Percentiles rank a stretch among this genome's conserved stretches.
Evolutionary conservation across 2,329 filamentous ascomycete species (phyloP).

Genomic region (Emydomyces testavorans): DNA sequence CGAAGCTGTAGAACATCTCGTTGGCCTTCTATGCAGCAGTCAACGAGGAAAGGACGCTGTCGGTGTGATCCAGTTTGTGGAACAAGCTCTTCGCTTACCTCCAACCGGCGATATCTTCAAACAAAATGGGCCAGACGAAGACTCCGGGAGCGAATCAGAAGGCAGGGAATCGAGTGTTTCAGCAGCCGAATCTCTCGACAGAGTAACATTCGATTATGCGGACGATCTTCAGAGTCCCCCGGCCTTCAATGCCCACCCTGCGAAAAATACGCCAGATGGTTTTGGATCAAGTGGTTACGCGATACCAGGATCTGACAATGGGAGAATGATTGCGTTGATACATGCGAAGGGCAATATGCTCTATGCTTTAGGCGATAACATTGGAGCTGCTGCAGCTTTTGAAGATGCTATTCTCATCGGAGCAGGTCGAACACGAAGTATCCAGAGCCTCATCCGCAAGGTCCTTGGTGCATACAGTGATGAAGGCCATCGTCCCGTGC

Average conservation of each 20-base stretch:
- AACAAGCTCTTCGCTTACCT: conserved; percentile 53
- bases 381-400: conserved; percentile 72
- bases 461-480: conserved; percentile 61
- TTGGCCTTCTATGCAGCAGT: conserved; percentile 71
- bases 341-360: conserved; percentile 99
- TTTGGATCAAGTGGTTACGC: conserved; percentile 75
- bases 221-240: conserved; percentile 27
- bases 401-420: conserved; percentile 91
- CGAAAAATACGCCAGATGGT: conserved; percentile 33
- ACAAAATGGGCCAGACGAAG: conserved; percentile 45
- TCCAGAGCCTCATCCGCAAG: conserved; percentile 65
- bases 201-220: conserved; percentile 47
- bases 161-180: conserved; percentile 45
- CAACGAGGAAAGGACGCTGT: conserved; percentile 77
- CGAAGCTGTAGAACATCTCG: conserved; percentile 88
- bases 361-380: conserved; percentile 75
- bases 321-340: conserved; percentile 80
- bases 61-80: conserved; percentile 73
- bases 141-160: conserved; percentile 47
- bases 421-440: conserved; percentile 57
- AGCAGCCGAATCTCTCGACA: conserved; percentile 43
- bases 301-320: conserved; percentile 77
- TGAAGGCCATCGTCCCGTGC: conserved; percentile 28
- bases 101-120: conserved; percentile 39
- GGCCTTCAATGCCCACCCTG: conserved; percentile 21